Conservation (phyloP, 495 filamentous ascomycete genomes). For the Penicillium verhagenii region DNA sequence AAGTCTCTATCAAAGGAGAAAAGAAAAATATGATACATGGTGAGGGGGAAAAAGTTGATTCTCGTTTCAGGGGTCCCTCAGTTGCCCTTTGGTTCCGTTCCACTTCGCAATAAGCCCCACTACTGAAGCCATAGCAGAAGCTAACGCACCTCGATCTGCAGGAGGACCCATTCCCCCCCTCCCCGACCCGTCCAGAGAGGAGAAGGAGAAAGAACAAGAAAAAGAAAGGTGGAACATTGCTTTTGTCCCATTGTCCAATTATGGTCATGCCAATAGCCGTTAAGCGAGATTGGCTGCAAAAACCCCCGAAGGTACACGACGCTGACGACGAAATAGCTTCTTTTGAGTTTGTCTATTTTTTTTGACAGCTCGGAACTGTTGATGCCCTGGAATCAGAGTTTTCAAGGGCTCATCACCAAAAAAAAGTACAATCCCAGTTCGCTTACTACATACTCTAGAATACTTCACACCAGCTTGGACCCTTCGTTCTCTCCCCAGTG, state of each 20-base stretch:
- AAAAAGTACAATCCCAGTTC: no score
- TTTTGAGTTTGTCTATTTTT: background rate
- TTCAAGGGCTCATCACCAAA: no score
- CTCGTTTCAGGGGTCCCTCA: no score
- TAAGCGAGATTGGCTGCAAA: conserved; percentile 17
- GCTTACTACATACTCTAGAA: no score
- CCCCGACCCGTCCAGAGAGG: conserved; percentile 16
- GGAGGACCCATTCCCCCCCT: conserved; percentile 4
- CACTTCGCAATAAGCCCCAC: background rate
- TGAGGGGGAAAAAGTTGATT: background rate
- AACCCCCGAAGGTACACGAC: background rate
- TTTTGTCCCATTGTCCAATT: background rate
- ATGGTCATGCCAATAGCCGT: background rate
- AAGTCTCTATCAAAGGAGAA: no score
- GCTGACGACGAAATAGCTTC: background rate
- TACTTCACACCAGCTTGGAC: background rate
- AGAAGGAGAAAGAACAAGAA: background rate
- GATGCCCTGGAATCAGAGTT: no score
- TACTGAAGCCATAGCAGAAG: background rate
- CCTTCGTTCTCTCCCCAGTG: background rate
- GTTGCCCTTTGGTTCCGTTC: no score
- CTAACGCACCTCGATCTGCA: conserved; percentile 10
- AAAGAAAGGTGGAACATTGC: background rate
- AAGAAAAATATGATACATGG: no score
- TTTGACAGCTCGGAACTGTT: background rate